phyloP scores from a whole-genome alignment of 768 basidiomycete genomes.

The Auricularia sp. region DNA sequence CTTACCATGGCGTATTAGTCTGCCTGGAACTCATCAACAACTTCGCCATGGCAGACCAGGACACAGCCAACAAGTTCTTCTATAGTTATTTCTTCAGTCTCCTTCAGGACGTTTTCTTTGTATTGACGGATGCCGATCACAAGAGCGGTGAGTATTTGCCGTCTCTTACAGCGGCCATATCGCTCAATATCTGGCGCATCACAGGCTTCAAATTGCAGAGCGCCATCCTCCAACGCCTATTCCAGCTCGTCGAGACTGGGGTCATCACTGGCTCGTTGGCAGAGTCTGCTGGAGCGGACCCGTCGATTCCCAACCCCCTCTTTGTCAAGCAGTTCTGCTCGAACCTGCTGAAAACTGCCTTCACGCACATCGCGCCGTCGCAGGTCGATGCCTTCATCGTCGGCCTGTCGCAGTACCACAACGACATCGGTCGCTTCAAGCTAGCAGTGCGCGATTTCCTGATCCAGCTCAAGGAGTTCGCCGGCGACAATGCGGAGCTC shows the following conservation, averaged over 20 bases:
- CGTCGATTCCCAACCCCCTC: slow-evolving; percentile 58
- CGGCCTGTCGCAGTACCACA: slow-evolving; percentile 60
- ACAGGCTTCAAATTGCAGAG: slow-evolving; percentile 86
- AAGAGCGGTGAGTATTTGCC: slow-evolving; percentile 59
- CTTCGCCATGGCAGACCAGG: slow-evolving; percentile 69
- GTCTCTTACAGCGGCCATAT: background rate
- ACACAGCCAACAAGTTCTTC: slow-evolving; percentile 88
- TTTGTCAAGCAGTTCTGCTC: slow-evolving; percentile 83
- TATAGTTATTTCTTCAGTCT: slow-evolving; percentile 90
- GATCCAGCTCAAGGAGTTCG: slow-evolving; percentile 38
- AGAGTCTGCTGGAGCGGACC: slow-evolving; percentile 66
- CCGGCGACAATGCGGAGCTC: slow-evolving; percentile 75
- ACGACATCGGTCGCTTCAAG: slow-evolving; percentile 74
- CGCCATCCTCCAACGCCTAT: slow-evolving; percentile 83
- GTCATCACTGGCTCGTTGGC: slow-evolving; percentile 74
- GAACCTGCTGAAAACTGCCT: slow-evolving; percentile 76
- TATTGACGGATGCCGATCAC: slow-evolving; percentile 95
- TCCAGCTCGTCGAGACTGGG: slow-evolving; percentile 81
- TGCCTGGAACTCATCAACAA: slow-evolving; percentile 93
- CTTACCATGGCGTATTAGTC: slow-evolving; percentile 37
- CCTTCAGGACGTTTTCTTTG: slow-evolving; percentile 93
- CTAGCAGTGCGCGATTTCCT: slow-evolving; percentile 38
- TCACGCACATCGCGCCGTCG: slow-evolving; percentile 87
- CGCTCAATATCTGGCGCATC: background rate
- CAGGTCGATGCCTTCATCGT: slow-evolving; percentile 65